phyloP scores from a whole-genome alignment of 2,329 filamentous ascomycete species.

The Monilinia laxa region DNA sequence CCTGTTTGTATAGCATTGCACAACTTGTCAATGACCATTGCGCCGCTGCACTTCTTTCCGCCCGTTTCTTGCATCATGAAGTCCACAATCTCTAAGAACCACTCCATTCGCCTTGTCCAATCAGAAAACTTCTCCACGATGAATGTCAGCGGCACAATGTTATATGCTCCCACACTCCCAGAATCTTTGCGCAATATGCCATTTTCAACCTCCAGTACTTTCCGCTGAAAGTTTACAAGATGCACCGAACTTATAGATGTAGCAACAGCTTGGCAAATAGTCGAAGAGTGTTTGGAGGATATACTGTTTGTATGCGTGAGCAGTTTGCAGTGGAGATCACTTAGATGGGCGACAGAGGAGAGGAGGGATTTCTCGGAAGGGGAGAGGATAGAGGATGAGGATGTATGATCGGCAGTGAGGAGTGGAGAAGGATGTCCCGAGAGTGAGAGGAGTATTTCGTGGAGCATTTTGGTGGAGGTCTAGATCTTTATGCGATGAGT shows the following conservation, averaged over 20 bases:
- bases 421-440: constrained; percentile 91
- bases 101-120: constrained; percentile 82
- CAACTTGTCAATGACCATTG: constrained; percentile 73
- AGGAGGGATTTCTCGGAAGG: constrained; percentile 83
- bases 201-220: constrained; percentile 81
- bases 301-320: constrained; percentile 66
- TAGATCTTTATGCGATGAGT: constrained; percentile 22
- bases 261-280: constrained; percentile 84
- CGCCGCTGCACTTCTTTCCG: constrained; percentile 57
- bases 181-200: constrained; percentile 75
- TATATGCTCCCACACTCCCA: constrained; percentile 81
- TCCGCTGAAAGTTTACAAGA: constrained; percentile 76
- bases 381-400: constrained; percentile 56
- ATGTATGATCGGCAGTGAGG: constrained; percentile 58
- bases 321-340: constrained; percentile 72
- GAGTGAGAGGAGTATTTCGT: constrained; percentile 96
- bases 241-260: constrained; percentile 73
- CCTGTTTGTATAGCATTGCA: constrained; percentile 79
- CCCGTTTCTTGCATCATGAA: constrained; percentile 57
- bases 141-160: constrained; percentile 86
- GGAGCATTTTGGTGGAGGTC: constrained; percentile 66
- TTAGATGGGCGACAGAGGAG: constrained; percentile 71
- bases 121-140: constrained; percentile 82
- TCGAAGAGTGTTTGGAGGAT: constrained; percentile 69
- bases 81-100: constrained; percentile 73